A percentile compares a stretch with the other conserved stretches of the same genome.
Evolutionary conservation across 2,329 filamentous ascomycete genomes (phyloP).

Genomic region (Talaromyces islandicus): DNA sequence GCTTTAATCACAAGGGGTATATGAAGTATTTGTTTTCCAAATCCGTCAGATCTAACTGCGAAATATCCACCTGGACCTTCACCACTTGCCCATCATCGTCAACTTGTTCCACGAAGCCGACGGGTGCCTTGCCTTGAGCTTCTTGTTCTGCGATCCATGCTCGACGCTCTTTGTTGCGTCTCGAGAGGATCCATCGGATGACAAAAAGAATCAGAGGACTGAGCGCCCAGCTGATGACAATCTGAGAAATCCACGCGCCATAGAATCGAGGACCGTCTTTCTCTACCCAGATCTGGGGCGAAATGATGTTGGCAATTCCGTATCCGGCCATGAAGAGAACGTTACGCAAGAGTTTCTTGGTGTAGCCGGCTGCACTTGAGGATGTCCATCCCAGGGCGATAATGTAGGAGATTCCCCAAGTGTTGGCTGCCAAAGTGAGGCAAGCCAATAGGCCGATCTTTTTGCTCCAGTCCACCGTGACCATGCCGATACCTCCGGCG

Average conservation of each 20-base stretch:
- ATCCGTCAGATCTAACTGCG: constrained; percentile 1
- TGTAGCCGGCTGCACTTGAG: constrained; percentile 2
- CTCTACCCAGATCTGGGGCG: constrained; percentile 6
- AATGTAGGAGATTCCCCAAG: constrained; percentile 5
- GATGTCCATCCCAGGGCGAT: constrained; percentile 5
- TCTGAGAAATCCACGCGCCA: constrained; percentile 5
- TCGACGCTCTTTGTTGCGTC: constrained; percentile 1
- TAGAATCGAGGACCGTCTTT: constrained; percentile 4
- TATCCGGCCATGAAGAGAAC: constrained; percentile 8
- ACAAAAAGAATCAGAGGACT: not conserved
- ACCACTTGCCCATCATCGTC: constrained; percentile 5
- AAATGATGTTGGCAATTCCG: constrained; percentile 4
- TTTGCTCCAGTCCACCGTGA: constrained; percentile 18
- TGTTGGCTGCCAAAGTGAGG: constrained; percentile 22
- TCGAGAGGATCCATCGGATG: not conserved
- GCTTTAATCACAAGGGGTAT: constrained; percentile 1
- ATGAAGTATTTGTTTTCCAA: constrained; percentile 7
- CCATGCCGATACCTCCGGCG: constrained; percentile 7
- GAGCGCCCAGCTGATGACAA: constrained; percentile 12
- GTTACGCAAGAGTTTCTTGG: constrained; percentile 7
- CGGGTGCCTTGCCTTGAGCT: not conserved
- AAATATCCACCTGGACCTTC: not conserved
- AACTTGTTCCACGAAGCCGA: not conserved
- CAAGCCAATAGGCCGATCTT: constrained; percentile 26
- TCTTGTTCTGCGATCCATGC: constrained; percentile 1